Base-by-base conservation (phyloP, 2,329 filamentous ascomycete genomes). In the Colletotrichum orbiculare region DNA sequence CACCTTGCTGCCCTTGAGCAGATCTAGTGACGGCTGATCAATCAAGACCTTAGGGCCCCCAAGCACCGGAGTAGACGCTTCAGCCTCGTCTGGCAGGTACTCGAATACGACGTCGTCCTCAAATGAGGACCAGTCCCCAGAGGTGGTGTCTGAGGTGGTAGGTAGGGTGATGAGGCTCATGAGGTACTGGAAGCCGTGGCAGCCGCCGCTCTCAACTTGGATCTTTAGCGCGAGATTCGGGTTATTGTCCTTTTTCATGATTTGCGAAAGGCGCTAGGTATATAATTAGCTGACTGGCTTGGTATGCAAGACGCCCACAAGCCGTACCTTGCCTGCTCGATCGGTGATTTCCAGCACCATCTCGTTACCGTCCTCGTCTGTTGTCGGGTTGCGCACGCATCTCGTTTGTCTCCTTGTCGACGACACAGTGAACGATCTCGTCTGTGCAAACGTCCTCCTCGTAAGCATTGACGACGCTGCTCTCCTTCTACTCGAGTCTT, bases 181-280 rank as follows among this genome's bases (percentile, higher is more conserved):
- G 50, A 97, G 82, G 75, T 99, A 99, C 76, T 99, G 96, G 77
- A 99, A 99, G 54, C 96, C 96, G 78, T 99, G 96, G 77, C 96
- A 99, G 60, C 96, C 96, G 68, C 96, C 96, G 61, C 91, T 93
- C 74, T 97, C 94, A 64, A 99, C 94, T 67, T 92, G 90, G 69
- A 99, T 92, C 56, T 95, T 92, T n/a, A 99, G 85, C 33, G 94
- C 92, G 38, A 97, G 87, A 72, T 91, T 84, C 2, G 93, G 92
- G 75, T 97, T 96, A 15, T 76, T 73, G 72, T 92, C 89, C 70
- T 89, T 87, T 42, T 79, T 74, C 84, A 93, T 94, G 68, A 96
- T 97, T 69, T 93, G 86, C 63, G 87, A 84, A 38, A 97, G 87
- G 41, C 94, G 91, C 86, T 89, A 70, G 42, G n/a, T 7, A 33